A percentile compares a stretch with the other conserved stretches of the same genome.
phyloP scores from a whole-genome alignment of 768 basidiomycete genomes.

The Tremella mesenterica region DNA sequence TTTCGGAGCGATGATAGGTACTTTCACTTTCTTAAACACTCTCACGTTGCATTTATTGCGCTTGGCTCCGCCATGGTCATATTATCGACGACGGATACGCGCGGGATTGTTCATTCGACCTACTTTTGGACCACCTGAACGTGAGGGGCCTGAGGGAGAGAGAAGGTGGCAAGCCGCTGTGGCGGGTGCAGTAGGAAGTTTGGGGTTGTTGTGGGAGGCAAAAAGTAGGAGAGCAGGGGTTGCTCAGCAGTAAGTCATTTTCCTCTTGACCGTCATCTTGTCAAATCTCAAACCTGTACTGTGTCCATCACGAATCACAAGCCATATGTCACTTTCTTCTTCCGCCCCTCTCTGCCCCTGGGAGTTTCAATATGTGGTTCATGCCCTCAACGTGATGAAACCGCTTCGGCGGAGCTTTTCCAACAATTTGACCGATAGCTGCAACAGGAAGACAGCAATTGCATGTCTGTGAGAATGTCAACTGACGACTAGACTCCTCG shows the following conservation, averaged over 20 bases:
- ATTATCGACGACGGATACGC: slow-evolving; percentile 27
- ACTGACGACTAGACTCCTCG: slow-evolving; percentile 43
- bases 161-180: slow-evolving; percentile 43
- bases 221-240: slow-evolving; percentile 32
- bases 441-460: no score
- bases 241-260: slow-evolving; percentile 37
- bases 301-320: background rate
- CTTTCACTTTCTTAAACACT: slow-evolving; percentile 43
- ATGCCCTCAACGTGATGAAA: no score
- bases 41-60: slow-evolving; percentile 40
- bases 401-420: no score
- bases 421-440: no score
- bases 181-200: slow-evolving; percentile 41
- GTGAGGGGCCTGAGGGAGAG: slow-evolving; percentile 35
- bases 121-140: slow-evolving; percentile 39
- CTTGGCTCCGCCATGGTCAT: slow-evolving; percentile 37
- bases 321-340: no score
- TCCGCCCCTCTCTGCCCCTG: no score
- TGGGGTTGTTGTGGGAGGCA: slow-evolving; percentile 40
- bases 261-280: background rate
- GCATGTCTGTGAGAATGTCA: no score
- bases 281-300: no score
- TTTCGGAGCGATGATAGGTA: slow-evolving; percentile 82
- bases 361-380: no score
- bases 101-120: slow-evolving; percentile 23